phyloP scores from a whole-genome alignment of 768 basidiomycete species.

The Xerocomellus amylosporus region DNA sequence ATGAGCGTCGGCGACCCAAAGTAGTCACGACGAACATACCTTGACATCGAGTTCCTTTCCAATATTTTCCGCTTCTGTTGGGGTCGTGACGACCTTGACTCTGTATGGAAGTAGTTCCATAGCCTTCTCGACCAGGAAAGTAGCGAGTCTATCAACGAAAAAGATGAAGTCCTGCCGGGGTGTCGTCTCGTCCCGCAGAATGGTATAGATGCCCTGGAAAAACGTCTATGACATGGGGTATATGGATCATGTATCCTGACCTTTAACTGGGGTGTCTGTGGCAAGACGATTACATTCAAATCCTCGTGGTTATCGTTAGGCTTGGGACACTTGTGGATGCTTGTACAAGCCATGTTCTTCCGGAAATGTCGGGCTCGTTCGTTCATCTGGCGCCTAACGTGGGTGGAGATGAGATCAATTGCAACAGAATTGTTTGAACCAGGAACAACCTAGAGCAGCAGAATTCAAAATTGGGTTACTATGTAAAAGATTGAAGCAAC shows the following conservation, averaged over 20 bases:
- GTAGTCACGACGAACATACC: conserved; percentile 35
- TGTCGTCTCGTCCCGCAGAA: conserved; percentile 71
- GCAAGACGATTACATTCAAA: conserved; percentile 61
- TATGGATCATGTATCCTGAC: conserved; percentile 38
- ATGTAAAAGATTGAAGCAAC: conserved; percentile 1
- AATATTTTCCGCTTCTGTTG: conserved; percentile 48
- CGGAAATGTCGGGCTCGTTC: conserved; percentile 75
- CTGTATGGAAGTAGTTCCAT: conserved; percentile 77
- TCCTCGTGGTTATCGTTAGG: conserved; percentile 42
- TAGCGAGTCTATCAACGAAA: conserved; percentile 84
- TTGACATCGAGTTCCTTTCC: conserved; percentile 65
- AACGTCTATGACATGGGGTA: neutral
- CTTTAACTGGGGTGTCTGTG: conserved; percentile 76
- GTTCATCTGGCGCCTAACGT: conserved; percentile 79
- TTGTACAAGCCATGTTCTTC: conserved; percentile 61
- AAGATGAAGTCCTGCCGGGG: conserved; percentile 87
- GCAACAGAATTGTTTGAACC: conserved; percentile 87
- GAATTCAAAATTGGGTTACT: neutral
- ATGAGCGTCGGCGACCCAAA: neutral
- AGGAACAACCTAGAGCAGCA: conserved; percentile 79
- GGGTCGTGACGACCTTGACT: conserved; percentile 61
- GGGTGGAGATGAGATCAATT: conserved; percentile 90
- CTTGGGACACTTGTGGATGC: conserved; percentile 35
- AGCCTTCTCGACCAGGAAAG: conserved; percentile 80
- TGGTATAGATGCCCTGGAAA: conserved; percentile 82